phyloP scores from a whole-genome alignment of 768 basidiomycete species.

The Vararia minispora region DNA sequence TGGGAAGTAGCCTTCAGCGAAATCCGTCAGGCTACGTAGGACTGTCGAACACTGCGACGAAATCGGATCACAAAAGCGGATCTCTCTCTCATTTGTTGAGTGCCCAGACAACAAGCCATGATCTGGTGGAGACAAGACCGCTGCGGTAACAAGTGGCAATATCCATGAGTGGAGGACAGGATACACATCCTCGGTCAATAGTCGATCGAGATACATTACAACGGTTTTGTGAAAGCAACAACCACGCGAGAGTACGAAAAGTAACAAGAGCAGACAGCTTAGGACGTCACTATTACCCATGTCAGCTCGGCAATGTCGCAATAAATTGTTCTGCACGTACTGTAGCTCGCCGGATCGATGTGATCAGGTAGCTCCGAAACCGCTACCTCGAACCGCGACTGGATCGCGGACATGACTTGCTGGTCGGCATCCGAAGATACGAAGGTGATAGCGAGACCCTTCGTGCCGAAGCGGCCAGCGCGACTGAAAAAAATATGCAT shows the following conservation, averaged over 20 bases:
- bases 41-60: no score
- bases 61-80: no score
- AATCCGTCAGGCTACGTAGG: no score
- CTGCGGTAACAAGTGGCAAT: no score
- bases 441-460: conserved; percentile 97
- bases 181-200: conserved; percentile 8
- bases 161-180: conserved; percentile 7
- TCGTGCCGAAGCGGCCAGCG: conserved; percentile 98
- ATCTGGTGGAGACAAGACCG: no score
- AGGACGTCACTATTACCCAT: conserved; percentile 28
- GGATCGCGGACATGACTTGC: conserved; percentile 90
- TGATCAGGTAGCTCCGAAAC: conserved; percentile 91
- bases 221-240: conserved; percentile 7
- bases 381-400: conserved; percentile 94
- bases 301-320: background rate
- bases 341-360: conserved; percentile 92
- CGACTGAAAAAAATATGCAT: conserved; percentile 38
- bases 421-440: conserved; percentile 87
- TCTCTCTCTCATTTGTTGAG: no score
- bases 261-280: conserved; percentile 6
- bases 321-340: no score
- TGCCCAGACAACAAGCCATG: no score
- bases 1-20: no score
- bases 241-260: conserved; percentile 4
- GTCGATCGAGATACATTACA: background rate